Evolutionary conservation across 768 basidiomycete genomes (phyloP), one percentile per base, ranked within the genome.

Genomic region (Tricholoma furcatifolium): DNA sequence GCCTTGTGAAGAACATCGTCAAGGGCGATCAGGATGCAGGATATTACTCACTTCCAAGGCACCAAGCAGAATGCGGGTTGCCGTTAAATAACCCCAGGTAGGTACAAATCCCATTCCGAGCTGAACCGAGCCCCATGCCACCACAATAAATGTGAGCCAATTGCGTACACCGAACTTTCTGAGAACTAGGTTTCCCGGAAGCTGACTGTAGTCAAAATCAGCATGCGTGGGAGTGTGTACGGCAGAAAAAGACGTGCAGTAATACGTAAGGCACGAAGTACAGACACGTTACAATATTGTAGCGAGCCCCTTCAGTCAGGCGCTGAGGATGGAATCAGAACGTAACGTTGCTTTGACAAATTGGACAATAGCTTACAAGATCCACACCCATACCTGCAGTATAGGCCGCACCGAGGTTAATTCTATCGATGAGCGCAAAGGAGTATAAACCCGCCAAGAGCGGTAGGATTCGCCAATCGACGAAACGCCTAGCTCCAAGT

Each of bases 221-320:
- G 52, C 20, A 12, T 35, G n/a, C 2, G n/a, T 14, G 51, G 24
- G 14, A 51, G 17, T 39, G 44, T 27, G 20, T 7, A 15, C 1
- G 20, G 49, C 43, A 35, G 24, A 12, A 27, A 40, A 36, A 21
- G 35, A 23, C 73, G 34, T 31, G 76, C 77, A 77, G 60, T 6
- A 77, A 47, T 45, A 74, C 71, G 53, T 77, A 78, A 11, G 76
- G 77, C 6, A 76, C 67, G 54, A 77, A 77, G 47, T 75, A 77
- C 11, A 76, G 55, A 47, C 71, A 74, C 23, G 72, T 74, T 15
- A 69, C 70, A 43, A 77, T 73, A 52, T 70, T 76, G 57, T 67
- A 77, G 34, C 77, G 67, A 10, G 60, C 60, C 10, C 70, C 70
- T 47, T 67, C 60, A 24, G 57, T 57, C n/a, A 73, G 60, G 49